Percentiles rank a stretch among this genome's conserved stretches.
phyloP scores from a whole-genome alignment of 2,329 filamentous ascomycete genomes.

The Apiospora malaysiana region DNA sequence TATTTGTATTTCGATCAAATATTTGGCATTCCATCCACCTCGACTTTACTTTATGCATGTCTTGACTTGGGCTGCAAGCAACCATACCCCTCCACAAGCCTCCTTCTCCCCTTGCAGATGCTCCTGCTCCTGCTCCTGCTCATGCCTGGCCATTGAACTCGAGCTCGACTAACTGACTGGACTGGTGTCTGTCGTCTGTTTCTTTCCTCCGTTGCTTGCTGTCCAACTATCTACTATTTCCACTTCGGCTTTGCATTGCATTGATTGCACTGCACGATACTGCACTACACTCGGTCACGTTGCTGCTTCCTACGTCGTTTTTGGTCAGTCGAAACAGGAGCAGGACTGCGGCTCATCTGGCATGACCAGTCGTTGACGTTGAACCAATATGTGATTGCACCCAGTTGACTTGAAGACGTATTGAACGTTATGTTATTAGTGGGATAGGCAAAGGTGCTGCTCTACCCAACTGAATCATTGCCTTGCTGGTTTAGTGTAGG shows the following conservation, averaged over 20 bases:
- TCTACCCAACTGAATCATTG: not conserved
- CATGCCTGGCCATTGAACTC: not conserved
- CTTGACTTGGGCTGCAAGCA: not conserved
- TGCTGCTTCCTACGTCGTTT: not conserved
- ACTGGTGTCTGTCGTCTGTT: not conserved
- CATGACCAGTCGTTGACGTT: constrained; percentile 15
- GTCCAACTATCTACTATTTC: not conserved
- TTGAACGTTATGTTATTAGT: constrained; percentile 2
- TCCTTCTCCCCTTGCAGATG: not conserved
- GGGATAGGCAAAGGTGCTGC: not conserved
- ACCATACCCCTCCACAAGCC: constrained; percentile 3
- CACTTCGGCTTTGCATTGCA: not conserved
- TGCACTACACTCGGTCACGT: constrained; percentile 1
- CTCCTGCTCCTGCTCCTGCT: not conserved
- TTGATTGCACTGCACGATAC: not conserved
- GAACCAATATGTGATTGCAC: constrained; percentile 13
- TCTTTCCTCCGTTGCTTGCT: not conserved
- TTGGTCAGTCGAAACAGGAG: not conserved
- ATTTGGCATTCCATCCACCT: not conserved
- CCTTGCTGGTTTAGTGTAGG: not conserved
- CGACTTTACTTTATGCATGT: constrained; percentile 8
- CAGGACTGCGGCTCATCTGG: not conserved
- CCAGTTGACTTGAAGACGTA: not conserved
- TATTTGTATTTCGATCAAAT: constrained; percentile 1
- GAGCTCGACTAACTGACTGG: not conserved